phyloP scores from a whole-genome alignment of 2,329 filamentous ascomycete species.

The Pyrenochaeta sp. region DNA sequence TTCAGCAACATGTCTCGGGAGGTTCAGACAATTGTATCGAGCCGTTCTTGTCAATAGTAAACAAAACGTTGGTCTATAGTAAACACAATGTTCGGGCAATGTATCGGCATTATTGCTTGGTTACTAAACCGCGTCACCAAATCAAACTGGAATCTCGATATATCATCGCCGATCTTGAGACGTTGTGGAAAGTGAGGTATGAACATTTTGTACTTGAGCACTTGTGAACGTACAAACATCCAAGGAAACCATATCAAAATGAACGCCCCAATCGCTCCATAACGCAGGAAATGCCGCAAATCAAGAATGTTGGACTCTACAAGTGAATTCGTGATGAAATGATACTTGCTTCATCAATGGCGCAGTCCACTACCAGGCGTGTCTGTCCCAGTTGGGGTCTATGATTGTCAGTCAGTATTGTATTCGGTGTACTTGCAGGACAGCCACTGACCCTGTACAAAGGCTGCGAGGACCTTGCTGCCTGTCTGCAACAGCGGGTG shows the following conservation, averaged over 20 bases:
- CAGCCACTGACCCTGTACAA: slow-evolving; percentile 82
- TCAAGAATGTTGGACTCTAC: too few relatives aligned
- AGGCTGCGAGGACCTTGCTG: slow-evolving; percentile 93
- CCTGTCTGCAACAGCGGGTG: slow-evolving; percentile 97
- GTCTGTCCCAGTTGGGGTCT: slow-evolving; percentile 86
- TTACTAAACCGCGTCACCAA: too few relatives aligned
- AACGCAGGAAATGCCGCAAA: slow-evolving; percentile 28
- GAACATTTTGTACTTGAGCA: slow-evolving; percentile 5
- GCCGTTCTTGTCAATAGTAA: background rate
- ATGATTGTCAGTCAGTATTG: slow-evolving; percentile 18
- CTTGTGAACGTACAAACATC: slow-evolving; percentile 5
- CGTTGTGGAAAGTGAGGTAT: too few relatives aligned
- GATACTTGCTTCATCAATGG: slow-evolving; percentile 7
- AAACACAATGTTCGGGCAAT: too few relatives aligned
- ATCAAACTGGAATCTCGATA: too few relatives aligned
- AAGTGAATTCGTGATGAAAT: slow-evolving; percentile 22
- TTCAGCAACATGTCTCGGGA: slow-evolving; percentile 4
- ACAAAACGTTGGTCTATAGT: too few relatives aligned
- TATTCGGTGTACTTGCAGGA: background rate
- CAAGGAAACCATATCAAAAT: slow-evolving; percentile 9
- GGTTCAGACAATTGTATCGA: slow-evolving; percentile 1
- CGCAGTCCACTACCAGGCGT: slow-evolving; percentile 40
- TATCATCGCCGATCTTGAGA: too few relatives aligned
- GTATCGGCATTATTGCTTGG: too few relatives aligned
- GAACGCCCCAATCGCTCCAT: slow-evolving; percentile 32